A percentile compares a stretch with the other conserved stretches of the same genome.
Evolutionary conservation across 1,284 basidiomycete genomes (phyloP).

Genomic region (Sphagnurus paluster): DNA sequence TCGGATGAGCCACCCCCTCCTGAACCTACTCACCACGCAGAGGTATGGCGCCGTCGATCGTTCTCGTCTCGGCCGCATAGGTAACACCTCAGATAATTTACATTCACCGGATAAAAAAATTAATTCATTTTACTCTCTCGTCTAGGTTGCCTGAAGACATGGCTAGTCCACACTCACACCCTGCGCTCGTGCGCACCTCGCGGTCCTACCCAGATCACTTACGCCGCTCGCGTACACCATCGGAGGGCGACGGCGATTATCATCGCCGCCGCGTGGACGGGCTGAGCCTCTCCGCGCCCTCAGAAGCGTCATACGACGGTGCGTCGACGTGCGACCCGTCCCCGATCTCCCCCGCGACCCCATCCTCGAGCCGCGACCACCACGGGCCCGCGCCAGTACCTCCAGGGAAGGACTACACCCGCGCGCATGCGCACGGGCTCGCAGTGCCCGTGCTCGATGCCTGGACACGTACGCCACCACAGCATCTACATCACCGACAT

Average conservation of each 20-base stretch:
- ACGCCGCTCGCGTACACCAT: constrained; percentile 19
- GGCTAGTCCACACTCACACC: constrained; percentile 24
- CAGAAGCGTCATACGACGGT: constrained; percentile 33
- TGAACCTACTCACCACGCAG: constrained; percentile 18
- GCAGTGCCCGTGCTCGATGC: constrained; percentile 2
- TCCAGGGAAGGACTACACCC: constrained; percentile 7
- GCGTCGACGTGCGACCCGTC: constrained; percentile 45
- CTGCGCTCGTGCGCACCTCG: constrained; percentile 23
- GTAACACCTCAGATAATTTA: constrained; percentile 19
- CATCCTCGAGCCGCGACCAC: constrained; percentile 31
- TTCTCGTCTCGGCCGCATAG: constrained; percentile 33
- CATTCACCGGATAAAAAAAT: neutral
- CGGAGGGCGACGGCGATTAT: constrained; percentile 13
- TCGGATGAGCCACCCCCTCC: constrained; percentile 42
- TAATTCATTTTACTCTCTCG: no score
- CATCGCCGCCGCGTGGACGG: neutral
- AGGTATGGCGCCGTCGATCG: constrained; percentile 36
- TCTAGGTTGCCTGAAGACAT: constrained; percentile 4
- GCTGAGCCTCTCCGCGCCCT: constrained; percentile 24
- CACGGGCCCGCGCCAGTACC: neutral
- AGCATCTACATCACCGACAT: constrained; percentile 5
- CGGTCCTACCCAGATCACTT: constrained; percentile 24
- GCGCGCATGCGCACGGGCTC: neutral
- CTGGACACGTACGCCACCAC: constrained; percentile 3
- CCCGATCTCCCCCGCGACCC: constrained; percentile 49